These are phyloP conservation scores for Trichoderma sp. DNA, from an alignment of 2,329 filamentous ascomycete species.

Conservation along the genomic window DNA sequence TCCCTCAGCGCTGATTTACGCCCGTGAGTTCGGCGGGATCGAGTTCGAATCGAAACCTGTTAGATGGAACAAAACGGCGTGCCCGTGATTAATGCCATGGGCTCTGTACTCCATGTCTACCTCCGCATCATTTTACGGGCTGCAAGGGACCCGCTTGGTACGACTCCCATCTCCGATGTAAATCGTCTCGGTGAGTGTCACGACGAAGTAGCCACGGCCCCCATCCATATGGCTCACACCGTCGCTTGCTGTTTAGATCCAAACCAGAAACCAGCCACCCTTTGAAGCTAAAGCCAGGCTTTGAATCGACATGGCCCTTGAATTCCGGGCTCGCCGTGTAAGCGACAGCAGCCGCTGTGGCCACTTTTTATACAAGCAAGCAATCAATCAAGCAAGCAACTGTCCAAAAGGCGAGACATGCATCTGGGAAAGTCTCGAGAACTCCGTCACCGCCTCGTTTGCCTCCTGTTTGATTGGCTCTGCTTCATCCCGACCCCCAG, in stretches of 20 bases:
- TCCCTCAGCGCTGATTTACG: neutral
- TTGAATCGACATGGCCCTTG: neutral
- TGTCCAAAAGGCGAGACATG: neutral
- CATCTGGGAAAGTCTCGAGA: neutral
- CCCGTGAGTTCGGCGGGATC: neutral
- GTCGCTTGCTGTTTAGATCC: neutral
- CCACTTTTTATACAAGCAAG: neutral
- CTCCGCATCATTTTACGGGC: slow-evolving; percentile 2
- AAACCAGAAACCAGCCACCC: neutral
- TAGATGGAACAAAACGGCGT: neutral
- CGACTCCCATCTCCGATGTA: slow-evolving; percentile 13
- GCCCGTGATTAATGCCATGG: neutral
- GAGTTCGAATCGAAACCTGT: neutral
- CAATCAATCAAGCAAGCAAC: neutral
- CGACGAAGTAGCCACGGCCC: neutral
- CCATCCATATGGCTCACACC: too few relatives aligned
- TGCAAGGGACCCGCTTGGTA: slow-evolving; percentile 14
- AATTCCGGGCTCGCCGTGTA: neutral
- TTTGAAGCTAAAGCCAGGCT: neutral
- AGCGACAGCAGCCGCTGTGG: neutral
- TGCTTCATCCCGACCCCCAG: slow-evolving; percentile 14
- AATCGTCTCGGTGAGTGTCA: slow-evolving; percentile 10
- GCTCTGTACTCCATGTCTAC: neutral
- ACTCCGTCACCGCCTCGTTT: slow-evolving; percentile 14
- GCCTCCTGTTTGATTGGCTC: slow-evolving; percentile 2